Base-by-base conservation (phyloP, 1,284 basidiomycete species). In the Earliella scabrosa region DNA sequence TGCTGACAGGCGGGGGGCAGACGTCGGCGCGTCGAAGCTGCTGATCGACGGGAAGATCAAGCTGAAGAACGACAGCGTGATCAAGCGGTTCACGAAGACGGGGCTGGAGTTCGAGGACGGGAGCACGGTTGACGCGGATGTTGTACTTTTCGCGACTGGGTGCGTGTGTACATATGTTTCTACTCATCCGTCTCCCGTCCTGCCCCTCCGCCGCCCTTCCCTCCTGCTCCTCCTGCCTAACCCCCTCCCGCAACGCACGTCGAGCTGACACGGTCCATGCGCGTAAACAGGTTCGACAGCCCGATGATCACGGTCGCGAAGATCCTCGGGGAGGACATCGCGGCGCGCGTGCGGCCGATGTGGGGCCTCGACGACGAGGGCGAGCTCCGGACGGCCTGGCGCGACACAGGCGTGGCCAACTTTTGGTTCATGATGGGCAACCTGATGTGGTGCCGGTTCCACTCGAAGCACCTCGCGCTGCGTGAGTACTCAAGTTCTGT, bases 1-100 rank as follows among this genome's bases (percentile, higher is more conserved):
- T 45, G 18, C 35, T 44, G 34, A 11, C 14, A 31, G 14, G 14
- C 9, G 34, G 32, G 8, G 36, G 8, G 31, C 59, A 73, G 87
- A 90, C 57, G 81, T 82, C 34, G 90, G 88, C 52, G 84, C 80
- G 21, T 84, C 82, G 54, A 79, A 86, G 66, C 70, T 83, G 54
- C 82, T 92, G 62, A 77, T 83, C 26, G 85, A 90, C 54, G 83
- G 85, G 26, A 85, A 87, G 65, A 90, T 93, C 72, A 90, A 90
- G 68, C 72, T 92, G 45, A 89, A 91, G 71, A 85, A 79, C 63
- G 86, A 86, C 50, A 79, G 76, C 41, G 73, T 78, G 51, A 80
- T 88, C 58, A 74, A 80, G 52, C 66, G 70, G 38, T 86, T 84
- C 65, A 86, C 81, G 0, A 76, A 81, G 60, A 78, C 70, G 7